Evolutionary conservation across 2,329 filamentous ascomycete species (phyloP).

Genomic region (Cryphonectria parasitica): DNA sequence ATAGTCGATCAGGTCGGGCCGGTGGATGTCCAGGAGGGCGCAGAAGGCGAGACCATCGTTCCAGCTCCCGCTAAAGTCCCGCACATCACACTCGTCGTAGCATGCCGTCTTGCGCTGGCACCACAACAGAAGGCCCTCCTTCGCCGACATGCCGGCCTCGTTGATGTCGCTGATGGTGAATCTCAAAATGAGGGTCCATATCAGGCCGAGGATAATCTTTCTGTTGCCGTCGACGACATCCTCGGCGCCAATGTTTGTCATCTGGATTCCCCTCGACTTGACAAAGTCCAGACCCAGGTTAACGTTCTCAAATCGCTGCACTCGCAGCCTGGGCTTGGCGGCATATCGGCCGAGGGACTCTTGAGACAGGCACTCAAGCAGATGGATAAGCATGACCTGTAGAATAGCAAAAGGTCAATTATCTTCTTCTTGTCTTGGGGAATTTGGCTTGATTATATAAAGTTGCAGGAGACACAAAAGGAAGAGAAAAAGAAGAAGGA

Average conservation of each 20-base stretch:
- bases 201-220: slow-evolving; percentile 95
- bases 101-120: slow-evolving; percentile 98
- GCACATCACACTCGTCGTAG: slow-evolving; percentile 94
- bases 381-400: slow-evolving; percentile 91
- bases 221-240: slow-evolving; percentile 97
- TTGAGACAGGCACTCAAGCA: slow-evolving; percentile 92
- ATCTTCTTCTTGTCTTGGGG: neutral
- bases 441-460: neutral
- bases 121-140: slow-evolving; percentile 93
- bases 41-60: slow-evolving; percentile 97
- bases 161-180: slow-evolving; percentile 99
- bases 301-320: slow-evolving; percentile 97
- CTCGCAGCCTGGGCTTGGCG: slow-evolving; percentile 91
- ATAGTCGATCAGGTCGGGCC: slow-evolving; percentile 96
- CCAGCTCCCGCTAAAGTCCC: slow-evolving; percentile 95
- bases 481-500: no score
- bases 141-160: slow-evolving; percentile 95
- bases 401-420: neutral
- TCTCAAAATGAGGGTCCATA: slow-evolving; percentile 96
- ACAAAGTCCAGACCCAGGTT: slow-evolving; percentile 95
- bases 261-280: slow-evolving; percentile 80
- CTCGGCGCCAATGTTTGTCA: slow-evolving; percentile 98
- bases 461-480: neutral
- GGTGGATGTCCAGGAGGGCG: slow-evolving; percentile 92
- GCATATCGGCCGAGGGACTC: slow-evolving; percentile 97